A percentile compares a stretch with the other conserved stretches of the same genome.
phyloP scores from a whole-genome alignment of 1,139 yeast genomes.

The Sugiyamaella xylanicola region DNA sequence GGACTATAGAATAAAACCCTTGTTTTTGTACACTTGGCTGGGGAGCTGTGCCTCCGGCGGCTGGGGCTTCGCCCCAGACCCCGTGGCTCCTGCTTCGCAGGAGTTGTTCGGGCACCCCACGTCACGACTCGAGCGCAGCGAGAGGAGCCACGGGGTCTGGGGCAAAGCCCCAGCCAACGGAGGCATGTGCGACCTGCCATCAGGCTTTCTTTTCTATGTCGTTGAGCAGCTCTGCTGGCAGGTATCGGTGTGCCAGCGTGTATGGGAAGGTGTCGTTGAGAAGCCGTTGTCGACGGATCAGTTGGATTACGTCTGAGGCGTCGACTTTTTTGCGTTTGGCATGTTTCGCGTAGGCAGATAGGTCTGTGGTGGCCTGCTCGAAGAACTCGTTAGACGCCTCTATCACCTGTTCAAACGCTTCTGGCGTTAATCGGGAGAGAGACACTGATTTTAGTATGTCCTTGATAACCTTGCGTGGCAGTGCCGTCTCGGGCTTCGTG shows the following conservation, averaged over 20 bases:
- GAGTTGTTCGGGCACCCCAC: too few species aligned
- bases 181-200: not conserved
- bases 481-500: constrained; percentile 26
- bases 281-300: constrained; percentile 36
- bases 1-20: constrained; percentile 11
- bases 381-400: constrained; percentile 36
- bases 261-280: constrained; percentile 26
- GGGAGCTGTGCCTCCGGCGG: not conserved
- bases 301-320: constrained; percentile 35
- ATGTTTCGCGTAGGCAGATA: constrained; percentile 38
- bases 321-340: constrained; percentile 38
- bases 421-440: constrained; percentile 27
- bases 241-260: constrained; percentile 34
- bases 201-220: constrained; percentile 24
- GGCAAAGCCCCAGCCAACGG: not conserved
- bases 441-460: constrained; percentile 32
- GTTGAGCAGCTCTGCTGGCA: constrained; percentile 38
- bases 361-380: constrained; percentile 35
- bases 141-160: not conserved
- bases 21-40: not conserved
- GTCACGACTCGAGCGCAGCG: not conserved
- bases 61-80: not conserved
- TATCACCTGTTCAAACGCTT: constrained; percentile 35
- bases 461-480: constrained; percentile 32
- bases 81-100: too few species aligned